A percentile compares a stretch with the other conserved stretches of the same genome.
These are phyloP conservation scores for Talaromyces trachyspermus DNA, from an alignment of 495 filamentous ascomycete species.

Conservation along the genomic window DNA sequence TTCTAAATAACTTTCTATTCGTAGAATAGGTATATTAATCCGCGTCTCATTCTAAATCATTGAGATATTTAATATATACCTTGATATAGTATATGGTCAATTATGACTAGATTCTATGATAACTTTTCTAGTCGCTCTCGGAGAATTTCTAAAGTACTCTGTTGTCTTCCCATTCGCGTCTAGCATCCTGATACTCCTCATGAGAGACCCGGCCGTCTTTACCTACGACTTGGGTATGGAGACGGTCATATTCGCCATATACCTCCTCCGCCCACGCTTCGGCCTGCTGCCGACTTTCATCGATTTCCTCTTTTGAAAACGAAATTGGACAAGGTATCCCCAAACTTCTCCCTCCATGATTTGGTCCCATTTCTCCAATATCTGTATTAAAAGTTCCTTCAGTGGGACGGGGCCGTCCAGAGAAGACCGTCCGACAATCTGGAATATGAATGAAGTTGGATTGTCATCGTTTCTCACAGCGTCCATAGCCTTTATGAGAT, in stretches of 20 bases:
- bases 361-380: constrained; percentile 16
- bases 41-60: too few species aligned
- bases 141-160: constrained; percentile 9
- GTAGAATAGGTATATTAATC: too few species aligned
- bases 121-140: constrained; percentile 3
- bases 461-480: constrained; percentile 14
- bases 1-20: too few species aligned
- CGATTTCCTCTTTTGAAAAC: constrained; percentile 12
- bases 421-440: constrained; percentile 14
- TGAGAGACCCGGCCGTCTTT: constrained; percentile 19
- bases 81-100: too few species aligned
- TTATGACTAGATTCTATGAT: too few species aligned
- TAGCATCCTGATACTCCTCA: constrained; percentile 15
- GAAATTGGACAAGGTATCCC: constrained; percentile 12
- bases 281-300: constrained; percentile 8
- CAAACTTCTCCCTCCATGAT: constrained; percentile 9
- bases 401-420: constrained; percentile 13
- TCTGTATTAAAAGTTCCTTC: constrained; percentile 16
- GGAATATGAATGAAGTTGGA: constrained; percentile 16
- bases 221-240: constrained; percentile 9
- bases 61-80: too few species aligned
- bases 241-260: constrained; percentile 10
- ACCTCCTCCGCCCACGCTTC: constrained; percentile 11
- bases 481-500: constrained; percentile 14
- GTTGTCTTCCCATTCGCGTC: constrained; percentile 8